Conservation (phyloP, 2,329 filamentous ascomycete species). For the Aspergillus transmontanensis region DNA sequence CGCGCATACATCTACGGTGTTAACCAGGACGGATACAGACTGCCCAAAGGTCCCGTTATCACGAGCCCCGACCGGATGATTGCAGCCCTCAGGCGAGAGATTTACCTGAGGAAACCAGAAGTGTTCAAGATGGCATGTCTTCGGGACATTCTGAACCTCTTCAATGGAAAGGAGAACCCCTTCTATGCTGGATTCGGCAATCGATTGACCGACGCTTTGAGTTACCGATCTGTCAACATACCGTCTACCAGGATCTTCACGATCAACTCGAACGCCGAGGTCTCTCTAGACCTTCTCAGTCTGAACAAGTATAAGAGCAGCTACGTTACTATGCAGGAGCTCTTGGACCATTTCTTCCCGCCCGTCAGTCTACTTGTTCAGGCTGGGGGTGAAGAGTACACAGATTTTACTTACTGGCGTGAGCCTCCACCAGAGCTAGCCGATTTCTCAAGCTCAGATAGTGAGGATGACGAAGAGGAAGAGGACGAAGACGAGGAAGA, state of each 20-base stretch:
- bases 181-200: constrained; percentile 99
- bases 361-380: constrained; percentile 84
- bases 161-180: constrained; percentile 73
- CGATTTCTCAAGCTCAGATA: constrained; percentile 85
- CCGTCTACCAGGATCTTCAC: constrained; percentile 94
- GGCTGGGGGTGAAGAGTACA: constrained; percentile 90
- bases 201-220: constrained; percentile 91
- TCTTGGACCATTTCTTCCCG: constrained; percentile 98
- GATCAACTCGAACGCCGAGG: constrained; percentile 97
- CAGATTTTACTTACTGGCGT: constrained; percentile 96
- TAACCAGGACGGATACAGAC: constrained; percentile 78
- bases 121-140: constrained; percentile 99
- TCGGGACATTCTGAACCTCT: constrained; percentile 88
- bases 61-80: constrained; percentile 94
- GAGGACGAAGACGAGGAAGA: constrained; percentile 46
- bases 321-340: constrained; percentile 94
- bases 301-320: constrained; percentile 95
- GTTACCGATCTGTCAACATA: constrained; percentile 94
- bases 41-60: constrained; percentile 91
- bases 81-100: constrained; percentile 84
- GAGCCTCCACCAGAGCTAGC: constrained; percentile 80
- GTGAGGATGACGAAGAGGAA: constrained; percentile 56
- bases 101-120: constrained; percentile 94
- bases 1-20: constrained; percentile 88
- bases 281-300: constrained; percentile 84